Evolutionary conservation across 176 grass and related monocot species (phyloP).

Genomic region (Thinopyrum elongatum): DNA sequence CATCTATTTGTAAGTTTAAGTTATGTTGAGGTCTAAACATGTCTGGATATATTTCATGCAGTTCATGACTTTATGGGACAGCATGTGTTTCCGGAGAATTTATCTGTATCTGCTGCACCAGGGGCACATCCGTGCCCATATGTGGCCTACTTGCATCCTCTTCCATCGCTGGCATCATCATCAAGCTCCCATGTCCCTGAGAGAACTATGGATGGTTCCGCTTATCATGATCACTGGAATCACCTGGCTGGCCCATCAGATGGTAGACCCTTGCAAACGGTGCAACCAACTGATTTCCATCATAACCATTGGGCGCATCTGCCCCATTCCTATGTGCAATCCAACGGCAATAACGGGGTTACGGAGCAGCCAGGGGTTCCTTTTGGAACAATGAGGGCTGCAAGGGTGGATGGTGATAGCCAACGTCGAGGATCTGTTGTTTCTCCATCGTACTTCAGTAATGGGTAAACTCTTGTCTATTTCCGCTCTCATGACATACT

Average conservation of each 20-base stretch:
- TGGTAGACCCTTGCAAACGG: slow-evolving; percentile 37
- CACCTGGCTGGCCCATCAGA: slow-evolving; percentile 56
- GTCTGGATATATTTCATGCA: slow-evolving; percentile 36
- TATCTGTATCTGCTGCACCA: slow-evolving; percentile 47
- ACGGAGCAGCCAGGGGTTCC: slow-evolving; percentile 46
- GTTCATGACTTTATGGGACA: slow-evolving; percentile 73
- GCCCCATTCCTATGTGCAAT: slow-evolving; percentile 55
- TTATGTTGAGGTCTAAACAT: slow-evolving; percentile 14
- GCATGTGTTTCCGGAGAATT: slow-evolving; percentile 48
- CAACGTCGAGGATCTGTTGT: slow-evolving; percentile 44
- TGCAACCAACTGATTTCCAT: slow-evolving; percentile 57
- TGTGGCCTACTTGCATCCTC: slow-evolving; percentile 60
- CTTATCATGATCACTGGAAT: slow-evolving; percentile 64
- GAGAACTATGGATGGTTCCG: slow-evolving; percentile 48
- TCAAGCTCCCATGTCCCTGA: slow-evolving; percentile 59
- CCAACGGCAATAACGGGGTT: slow-evolving; percentile 36
- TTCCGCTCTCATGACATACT: neutral
- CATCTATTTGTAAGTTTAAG: neutral
- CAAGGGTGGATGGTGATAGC: slow-evolving; percentile 51
- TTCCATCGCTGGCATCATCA: slow-evolving; percentile 43
- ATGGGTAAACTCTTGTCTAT: slow-evolving; percentile 46
- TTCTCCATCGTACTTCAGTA: slow-evolving; percentile 54
- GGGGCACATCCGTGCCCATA: slow-evolving; percentile 63
- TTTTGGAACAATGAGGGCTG: slow-evolving; percentile 56
- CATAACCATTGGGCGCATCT: slow-evolving; percentile 63